These are phyloP conservation scores for Fusarium sublunatum DNA, from an alignment of 2,329 filamentous ascomycete genomes.

Conservation along the genomic window DNA sequence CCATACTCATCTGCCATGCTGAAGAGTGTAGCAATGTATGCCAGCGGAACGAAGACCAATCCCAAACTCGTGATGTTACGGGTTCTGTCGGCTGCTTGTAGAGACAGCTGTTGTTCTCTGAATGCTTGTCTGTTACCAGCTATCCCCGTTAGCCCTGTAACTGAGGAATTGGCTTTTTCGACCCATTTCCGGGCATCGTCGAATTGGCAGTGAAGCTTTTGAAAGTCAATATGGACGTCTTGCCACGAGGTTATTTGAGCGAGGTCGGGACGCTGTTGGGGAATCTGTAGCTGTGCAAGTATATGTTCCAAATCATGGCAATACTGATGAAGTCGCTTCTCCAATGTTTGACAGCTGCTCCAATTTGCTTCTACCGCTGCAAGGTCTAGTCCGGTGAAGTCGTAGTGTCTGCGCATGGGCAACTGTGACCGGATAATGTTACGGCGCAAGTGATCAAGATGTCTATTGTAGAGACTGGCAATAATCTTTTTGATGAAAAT, in stretches of 20 bases:
- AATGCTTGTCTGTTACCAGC: conserved; percentile 3
- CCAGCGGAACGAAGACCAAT: background rate
- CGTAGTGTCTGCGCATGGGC: background rate
- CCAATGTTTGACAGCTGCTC: conserved; percentile 6
- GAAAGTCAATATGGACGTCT: background rate
- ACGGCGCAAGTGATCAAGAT: background rate
- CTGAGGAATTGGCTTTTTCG: background rate
- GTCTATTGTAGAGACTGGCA: background rate
- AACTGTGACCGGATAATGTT: background rate
- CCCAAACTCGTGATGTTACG: conserved; percentile 1
- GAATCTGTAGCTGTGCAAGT: background rate
- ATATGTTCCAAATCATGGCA: conserved; percentile 1
- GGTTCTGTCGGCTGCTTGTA: background rate
- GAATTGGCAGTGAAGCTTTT: conserved; percentile 1
- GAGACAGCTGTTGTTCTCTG: conserved; percentile 5
- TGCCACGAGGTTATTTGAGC: background rate
- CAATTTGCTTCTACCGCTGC: conserved; percentile 7
- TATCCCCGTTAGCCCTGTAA: background rate
- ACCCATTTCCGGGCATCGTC: background rate
- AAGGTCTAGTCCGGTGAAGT: background rate
- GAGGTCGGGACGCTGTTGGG: background rate
- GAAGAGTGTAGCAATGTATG: conserved; percentile 7
- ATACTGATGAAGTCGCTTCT: background rate
- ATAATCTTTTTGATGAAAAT: background rate
- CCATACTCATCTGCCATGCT: conserved; percentile 1